These are phyloP conservation scores for Halophytophthora batemanensis DNA, from an alignment of 352 stramenopile genomes.

Conservation along the genomic window DNA sequence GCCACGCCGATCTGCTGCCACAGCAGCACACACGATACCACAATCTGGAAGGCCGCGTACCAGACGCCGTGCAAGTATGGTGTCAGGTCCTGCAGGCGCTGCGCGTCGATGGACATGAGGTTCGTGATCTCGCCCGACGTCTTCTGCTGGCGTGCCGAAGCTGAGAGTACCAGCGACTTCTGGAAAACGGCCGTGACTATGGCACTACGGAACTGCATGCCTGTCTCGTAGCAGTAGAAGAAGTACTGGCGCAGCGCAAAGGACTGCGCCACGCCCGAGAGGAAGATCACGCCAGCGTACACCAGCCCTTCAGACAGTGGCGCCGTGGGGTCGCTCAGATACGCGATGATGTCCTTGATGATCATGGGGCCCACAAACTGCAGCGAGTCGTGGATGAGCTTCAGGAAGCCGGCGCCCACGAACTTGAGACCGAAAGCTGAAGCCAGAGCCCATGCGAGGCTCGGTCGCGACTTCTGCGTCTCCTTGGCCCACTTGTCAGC, in stretches of 20 bases:
- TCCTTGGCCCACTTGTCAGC: constrained; percentile 40
- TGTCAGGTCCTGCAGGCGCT: constrained; percentile 92
- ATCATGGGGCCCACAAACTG: constrained; percentile 83
- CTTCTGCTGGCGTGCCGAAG: constrained; percentile 29
- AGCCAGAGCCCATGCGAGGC: constrained; percentile 48
- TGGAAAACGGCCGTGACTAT: constrained; percentile 51
- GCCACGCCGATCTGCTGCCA: constrained; percentile 80
- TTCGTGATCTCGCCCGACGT: constrained; percentile 39
- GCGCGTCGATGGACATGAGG: constrained; percentile 37
- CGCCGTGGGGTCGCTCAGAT: constrained; percentile 60
- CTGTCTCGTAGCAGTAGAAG: constrained; percentile 83
- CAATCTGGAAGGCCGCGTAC: constrained; percentile 83
- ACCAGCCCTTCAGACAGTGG: constrained; percentile 49
- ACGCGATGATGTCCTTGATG: constrained; percentile 86
- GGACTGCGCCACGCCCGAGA: constrained; percentile 68
- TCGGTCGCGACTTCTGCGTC: constrained; percentile 28
- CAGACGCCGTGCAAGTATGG: constrained; percentile 92
- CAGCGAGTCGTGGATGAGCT: constrained; percentile 78
- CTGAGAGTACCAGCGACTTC: constrained; percentile 65
- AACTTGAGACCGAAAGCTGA: constrained; percentile 58
- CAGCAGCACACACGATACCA: constrained; percentile 66
- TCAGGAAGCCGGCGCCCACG: constrained; percentile 55
- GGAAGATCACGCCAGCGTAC: constrained; percentile 71
- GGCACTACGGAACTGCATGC: constrained; percentile 70
- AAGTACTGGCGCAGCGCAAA: constrained; percentile 82